Base-by-base conservation (phyloP, 345 rosid genomes). In the Trapa bicornis region DNA sequence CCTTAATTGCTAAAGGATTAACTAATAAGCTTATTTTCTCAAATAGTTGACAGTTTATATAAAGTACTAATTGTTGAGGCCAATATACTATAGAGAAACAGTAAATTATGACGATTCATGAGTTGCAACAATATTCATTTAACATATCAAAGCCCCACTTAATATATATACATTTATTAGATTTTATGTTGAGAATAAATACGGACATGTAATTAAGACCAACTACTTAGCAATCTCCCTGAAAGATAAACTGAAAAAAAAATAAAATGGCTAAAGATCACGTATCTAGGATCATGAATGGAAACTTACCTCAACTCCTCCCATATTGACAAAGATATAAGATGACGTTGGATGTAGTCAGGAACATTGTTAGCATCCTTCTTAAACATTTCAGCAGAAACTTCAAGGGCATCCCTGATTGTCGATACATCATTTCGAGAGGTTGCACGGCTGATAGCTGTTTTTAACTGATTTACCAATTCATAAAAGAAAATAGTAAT, bases 361-460 rank as follows among this genome's bases (percentile, higher is more conserved):
- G 89, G 83, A 66, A 94, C 93, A 80, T 84, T 91, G 82, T 87
- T 94, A 73, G 82, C 80, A 67, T 94, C 99, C 82, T 83, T 94
- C 85, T 86, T 91, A 70, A 77, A 87, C 93, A 94, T 91, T 78
- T 87, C 97, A 71, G 99, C 96, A 68, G 99, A 94, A 63, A 94
- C 97, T 85, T 87, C 99, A 73, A 94, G 91, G 71, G 96, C 99
- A 68, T 91, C 96, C 76, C 83, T 86, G 73, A 94, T 78, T 48
- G 99, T 94, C n/a, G 84, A 71, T 57, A 91, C 71, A 81, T 94
- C 99, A 71, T 91, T 89, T 69, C 97, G 78, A 75, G 97, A 86
- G 64, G 91, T 92, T 72, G 97, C 99, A 58, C 95, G 97, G 67
- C 85, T 72, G 63, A 94, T 87, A 45, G 99, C 97, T 73, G 93